phyloP scores from a whole-genome alignment of 768 basidiomycete species.

The Coprinopsis strossmayeri region DNA sequence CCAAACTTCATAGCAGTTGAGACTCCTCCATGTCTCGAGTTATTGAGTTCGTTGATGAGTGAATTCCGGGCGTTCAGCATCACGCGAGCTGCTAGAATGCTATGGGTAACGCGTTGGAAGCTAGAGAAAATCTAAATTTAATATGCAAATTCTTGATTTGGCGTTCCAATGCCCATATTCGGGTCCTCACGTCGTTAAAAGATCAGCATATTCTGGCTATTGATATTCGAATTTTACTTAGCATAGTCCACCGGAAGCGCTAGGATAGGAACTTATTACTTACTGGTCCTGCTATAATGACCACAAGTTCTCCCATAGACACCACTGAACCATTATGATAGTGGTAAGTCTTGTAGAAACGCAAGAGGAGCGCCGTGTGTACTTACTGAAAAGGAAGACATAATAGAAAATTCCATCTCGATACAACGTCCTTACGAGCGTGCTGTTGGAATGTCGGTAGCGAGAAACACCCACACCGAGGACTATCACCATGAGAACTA shows the following conservation, averaged over 20 bases:
- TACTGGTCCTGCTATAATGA: slow-evolving; percentile 14
- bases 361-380: background rate
- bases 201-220: slow-evolving; percentile 14
- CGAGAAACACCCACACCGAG: slow-evolving; percentile 17
- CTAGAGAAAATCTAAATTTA: slow-evolving; percentile 6
- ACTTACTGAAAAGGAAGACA: slow-evolving; percentile 18
- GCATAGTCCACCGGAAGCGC: background rate
- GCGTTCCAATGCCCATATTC: too few relatives aligned
- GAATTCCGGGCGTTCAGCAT: slow-evolving; percentile 16
- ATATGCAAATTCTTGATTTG: too few relatives aligned
- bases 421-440: slow-evolving; percentile 16
- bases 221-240: background rate
- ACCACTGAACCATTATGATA: slow-evolving; percentile 8
- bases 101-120: slow-evolving; percentile 20
- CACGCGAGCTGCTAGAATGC: slow-evolving; percentile 15
- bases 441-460: slow-evolving; percentile 16
- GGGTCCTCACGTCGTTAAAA: slow-evolving; percentile 16
- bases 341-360: background rate
- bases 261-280: background rate
- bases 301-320: slow-evolving; percentile 14
- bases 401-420: slow-evolving; percentile 21
- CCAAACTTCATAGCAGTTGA: background rate
- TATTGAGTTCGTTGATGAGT: background rate
- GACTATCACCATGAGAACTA: slow-evolving; percentile 20
- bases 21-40: too few relatives aligned